Evolutionary conservation across 305 asterid genomes (phyloP).

Genomic region (Solanum hybrid): DNA sequence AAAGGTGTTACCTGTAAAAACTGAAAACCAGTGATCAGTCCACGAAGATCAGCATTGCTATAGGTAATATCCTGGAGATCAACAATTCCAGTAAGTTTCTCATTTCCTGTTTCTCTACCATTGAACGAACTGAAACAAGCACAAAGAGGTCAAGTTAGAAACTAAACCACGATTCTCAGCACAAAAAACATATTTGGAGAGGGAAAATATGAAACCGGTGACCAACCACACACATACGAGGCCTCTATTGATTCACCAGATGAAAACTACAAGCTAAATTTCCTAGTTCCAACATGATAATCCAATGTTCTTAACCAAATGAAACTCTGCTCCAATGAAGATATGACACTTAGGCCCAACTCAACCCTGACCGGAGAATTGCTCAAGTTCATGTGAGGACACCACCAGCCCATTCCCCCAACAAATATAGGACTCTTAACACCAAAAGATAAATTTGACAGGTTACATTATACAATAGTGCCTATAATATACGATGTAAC

Average conservation of each 20-base stretch:
- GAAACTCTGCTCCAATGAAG: not conserved
- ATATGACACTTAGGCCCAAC: not conserved
- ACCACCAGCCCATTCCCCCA: not conserved
- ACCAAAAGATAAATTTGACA: not conserved
- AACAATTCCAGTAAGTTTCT: constrained; percentile 45
- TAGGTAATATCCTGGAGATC: constrained; percentile 52
- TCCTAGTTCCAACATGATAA: not conserved
- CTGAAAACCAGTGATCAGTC: constrained; percentile 65
- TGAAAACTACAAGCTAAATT: not conserved
- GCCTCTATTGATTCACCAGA: not conserved
- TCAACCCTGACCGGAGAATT: not conserved
- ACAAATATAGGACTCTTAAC: not conserved
- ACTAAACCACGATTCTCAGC: not conserved
- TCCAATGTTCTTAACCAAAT: not conserved
- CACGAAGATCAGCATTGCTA: constrained; percentile 69
- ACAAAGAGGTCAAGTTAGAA: constrained; percentile 7
- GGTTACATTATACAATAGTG: not conserved
- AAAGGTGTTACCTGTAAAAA: constrained; percentile 57
- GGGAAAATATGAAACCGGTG: not conserved
- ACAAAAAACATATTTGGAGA: not conserved
- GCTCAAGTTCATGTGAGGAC: not conserved
- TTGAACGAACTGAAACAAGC: constrained; percentile 35
- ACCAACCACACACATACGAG: not conserved
- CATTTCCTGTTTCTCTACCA: constrained; percentile 61
- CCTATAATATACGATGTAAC: not conserved